Evolutionary conservation across 1,139 yeast species (phyloP), one percentile per base, ranked within the genome.

Genomic region (Candida sojae): DNA sequence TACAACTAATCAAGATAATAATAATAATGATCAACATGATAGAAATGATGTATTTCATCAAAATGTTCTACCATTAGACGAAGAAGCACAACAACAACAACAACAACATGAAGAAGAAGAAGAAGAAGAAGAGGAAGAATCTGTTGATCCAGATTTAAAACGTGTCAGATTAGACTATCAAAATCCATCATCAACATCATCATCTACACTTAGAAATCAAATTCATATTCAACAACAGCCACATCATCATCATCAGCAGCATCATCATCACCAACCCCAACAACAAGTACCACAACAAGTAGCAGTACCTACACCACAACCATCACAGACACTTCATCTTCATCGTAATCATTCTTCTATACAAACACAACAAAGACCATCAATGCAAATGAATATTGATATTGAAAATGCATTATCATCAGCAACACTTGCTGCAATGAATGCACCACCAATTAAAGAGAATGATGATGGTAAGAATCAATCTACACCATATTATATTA

Each of bases 341-440:
- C 21, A 17, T 17, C 21, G 21, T 17, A 17, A 17, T 17, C 21
- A 17, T 17, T 17, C 21, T 17, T 17, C 21, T 2, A 2, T 31
- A 48, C 53, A 4, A 48, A 44, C 31, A 48, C 58, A 7, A 51
- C 51, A 32, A 49, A 58, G 4, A 51, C 13, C 39, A n/a, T 11
- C 39, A n/a, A 34, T 41, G 25, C 44, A 42, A 17, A 35, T 42
- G 44, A 42, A 35, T 26, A 34, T 62, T 6, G 70, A 66, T 39
- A 67, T 65, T 51, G 73, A 66, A 33, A 65, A 63, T 49, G 71
- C 62, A 0, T 52, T 70, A 45, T 66, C 71, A 3, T 57, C 62
- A 8, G 71, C 73, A 2, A 68, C 73, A 1, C 66, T 70, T 13
- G 69, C 71, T 2, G 74, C 73, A 1, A 66, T 68, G n/a, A 64